phyloP scores from a whole-genome alignment of 2,329 filamentous ascomycete species.

The Emergomyces africanus region DNA sequence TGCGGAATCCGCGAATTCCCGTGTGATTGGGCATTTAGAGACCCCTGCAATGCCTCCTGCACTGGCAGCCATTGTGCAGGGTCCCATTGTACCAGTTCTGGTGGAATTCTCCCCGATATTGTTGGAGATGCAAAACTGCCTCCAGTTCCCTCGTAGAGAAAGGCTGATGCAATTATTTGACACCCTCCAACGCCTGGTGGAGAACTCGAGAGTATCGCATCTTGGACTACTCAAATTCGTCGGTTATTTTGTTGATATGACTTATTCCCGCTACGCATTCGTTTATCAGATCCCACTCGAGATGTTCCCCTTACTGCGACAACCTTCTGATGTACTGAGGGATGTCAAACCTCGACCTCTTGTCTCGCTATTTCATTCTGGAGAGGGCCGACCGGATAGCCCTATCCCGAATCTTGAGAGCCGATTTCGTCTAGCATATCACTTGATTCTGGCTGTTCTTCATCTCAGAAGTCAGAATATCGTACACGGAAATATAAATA shows the following conservation, averaged over 20 bases:
- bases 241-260: conserved; percentile 45
- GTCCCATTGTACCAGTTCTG: conserved; percentile 27
- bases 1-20: conserved; percentile 30
- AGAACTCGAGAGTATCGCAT: conserved; percentile 30
- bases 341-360: conserved; percentile 29
- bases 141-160: conserved; percentile 16
- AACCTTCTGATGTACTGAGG: conserved; percentile 25
- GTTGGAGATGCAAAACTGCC: conserved; percentile 20
- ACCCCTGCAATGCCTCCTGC: conserved; percentile 24
- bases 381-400: conserved; percentile 27
- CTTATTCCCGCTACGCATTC: conserved; percentile 44
- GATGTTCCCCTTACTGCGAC: conserved; percentile 31
- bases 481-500: conserved; percentile 52
- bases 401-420: conserved; percentile 46
- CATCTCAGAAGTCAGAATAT: conserved; percentile 44
- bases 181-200: conserved; percentile 28
- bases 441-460: conserved; percentile 43
- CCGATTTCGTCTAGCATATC: conserved; percentile 48
- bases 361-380: conserved; percentile 30
- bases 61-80: conserved; percentile 18
- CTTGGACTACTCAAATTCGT: conserved; percentile 32
- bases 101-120: conserved; percentile 32
- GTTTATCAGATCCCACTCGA: conserved; percentile 46
- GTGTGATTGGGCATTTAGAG: conserved; percentile 28
- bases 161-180: conserved; percentile 26